Evolutionary conservation across 345 rosid species (phyloP).

Genomic region (Gossypioides kirkii): DNA sequence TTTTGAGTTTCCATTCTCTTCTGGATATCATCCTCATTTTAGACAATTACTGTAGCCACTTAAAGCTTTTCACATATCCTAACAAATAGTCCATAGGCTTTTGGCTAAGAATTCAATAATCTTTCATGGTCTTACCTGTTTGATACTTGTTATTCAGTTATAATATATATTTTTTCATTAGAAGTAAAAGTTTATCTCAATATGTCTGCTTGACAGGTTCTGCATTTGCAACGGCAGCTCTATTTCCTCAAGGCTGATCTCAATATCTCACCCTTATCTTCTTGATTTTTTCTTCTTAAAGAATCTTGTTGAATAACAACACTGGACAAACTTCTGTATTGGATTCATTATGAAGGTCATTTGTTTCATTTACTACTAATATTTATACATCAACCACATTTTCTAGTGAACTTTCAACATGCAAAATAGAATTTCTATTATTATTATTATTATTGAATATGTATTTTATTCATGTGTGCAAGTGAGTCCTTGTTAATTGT

Average conservation of each 20-base stretch:
- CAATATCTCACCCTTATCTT: not conserved
- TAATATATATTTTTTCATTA: not conserved
- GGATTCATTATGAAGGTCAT: not conserved
- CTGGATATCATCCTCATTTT: not conserved
- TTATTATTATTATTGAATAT: not conserved
- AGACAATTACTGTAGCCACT: constrained; percentile 1
- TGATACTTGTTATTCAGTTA: not conserved
- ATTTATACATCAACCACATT: not conserved
- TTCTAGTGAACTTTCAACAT: not conserved
- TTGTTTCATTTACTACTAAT: not conserved
- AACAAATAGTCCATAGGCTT: not conserved
- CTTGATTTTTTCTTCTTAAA: not conserved
- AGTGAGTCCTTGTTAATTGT: too few species aligned
- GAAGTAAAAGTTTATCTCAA: not conserved
- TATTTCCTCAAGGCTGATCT: constrained; percentile 19
- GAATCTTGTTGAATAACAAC: not conserved
- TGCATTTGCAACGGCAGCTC: constrained; percentile 22
- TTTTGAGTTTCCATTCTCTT: not conserved
- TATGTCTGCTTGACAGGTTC: constrained; percentile 19
- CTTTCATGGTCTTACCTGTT: not conserved
- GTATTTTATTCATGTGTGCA: too few species aligned
- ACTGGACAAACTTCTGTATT: not conserved
- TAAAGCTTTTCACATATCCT: not conserved
- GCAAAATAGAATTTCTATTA: not conserved
- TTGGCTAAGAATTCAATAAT: not conserved